A percentile compares a stretch with the other conserved stretches of the same genome.
phyloP scores from a whole-genome alignment of 2,329 filamentous ascomycete species.

The Stagonosporopsis vannaccii region DNA sequence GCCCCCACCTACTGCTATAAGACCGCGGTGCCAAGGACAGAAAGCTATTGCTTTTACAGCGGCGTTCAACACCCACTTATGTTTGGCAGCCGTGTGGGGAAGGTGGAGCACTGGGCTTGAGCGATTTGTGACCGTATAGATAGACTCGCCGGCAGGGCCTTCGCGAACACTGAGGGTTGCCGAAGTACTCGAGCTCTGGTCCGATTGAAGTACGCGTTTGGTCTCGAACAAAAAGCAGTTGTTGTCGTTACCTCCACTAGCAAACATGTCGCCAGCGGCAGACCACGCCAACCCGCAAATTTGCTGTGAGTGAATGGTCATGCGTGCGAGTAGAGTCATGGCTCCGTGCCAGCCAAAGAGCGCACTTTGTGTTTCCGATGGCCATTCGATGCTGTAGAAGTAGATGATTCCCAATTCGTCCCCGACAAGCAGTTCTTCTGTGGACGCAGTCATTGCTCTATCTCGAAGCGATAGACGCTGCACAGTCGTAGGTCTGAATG shows the following conservation, averaged over 20 bases:
- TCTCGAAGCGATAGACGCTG: conserved; percentile 58
- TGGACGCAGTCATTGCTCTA: conserved; percentile 63
- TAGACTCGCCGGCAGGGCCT: conserved; percentile 40
- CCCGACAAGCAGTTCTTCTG: conserved; percentile 86
- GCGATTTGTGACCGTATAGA: conserved; percentile 43
- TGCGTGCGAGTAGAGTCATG: conserved; percentile 77
- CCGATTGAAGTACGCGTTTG: conserved; percentile 60
- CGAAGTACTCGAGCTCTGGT: conserved; percentile 15
- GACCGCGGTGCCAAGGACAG: conserved; percentile 87
- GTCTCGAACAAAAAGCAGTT: conserved; percentile 81
- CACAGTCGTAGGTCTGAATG: conserved; percentile 74
- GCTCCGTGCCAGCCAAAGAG: conserved; percentile 78
- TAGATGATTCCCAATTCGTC: conserved; percentile 84
- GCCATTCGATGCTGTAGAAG: conserved; percentile 91
- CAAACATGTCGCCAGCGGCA: conserved; percentile 75
- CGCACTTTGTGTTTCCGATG: conserved; percentile 63
- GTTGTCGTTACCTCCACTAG: conserved; percentile 93
- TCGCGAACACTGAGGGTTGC: conserved; percentile 34
- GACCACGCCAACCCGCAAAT: conserved; percentile 95
- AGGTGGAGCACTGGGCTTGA: conserved; percentile 55
- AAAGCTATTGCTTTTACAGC: conserved; percentile 98
- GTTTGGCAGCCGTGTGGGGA: conserved; percentile 65
- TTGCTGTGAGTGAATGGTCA: conserved; percentile 83
- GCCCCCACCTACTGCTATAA: conserved; percentile 90
- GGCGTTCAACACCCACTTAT: conserved; percentile 80